Conservation (phyloP, 1,139 yeast species). For the Sugiyamaella pinicola region DNA sequence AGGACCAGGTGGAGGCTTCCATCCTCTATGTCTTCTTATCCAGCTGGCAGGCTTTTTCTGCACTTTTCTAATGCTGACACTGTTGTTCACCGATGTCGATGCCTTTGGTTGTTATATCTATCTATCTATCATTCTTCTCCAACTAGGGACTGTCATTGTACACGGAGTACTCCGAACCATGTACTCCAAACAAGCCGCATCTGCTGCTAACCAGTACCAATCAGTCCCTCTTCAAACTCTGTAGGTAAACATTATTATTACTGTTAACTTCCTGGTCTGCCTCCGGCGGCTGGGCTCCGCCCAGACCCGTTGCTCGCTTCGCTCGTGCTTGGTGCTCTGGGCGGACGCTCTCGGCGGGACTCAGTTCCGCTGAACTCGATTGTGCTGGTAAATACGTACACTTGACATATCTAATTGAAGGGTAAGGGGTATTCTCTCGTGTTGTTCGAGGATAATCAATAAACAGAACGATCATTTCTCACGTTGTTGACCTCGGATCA, state of each 20-base stretch:
- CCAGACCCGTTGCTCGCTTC: too few relatives aligned
- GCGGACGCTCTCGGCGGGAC: too few relatives aligned
- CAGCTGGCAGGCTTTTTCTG: slow-evolving; percentile 24
- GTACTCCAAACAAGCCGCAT: not conserved
- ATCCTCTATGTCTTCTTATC: slow-evolving; percentile 24
- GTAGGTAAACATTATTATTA: not conserved
- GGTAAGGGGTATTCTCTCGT: not conserved
- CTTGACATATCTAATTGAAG: not conserved
- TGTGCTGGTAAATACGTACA: not conserved
- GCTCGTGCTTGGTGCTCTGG: too few relatives aligned
- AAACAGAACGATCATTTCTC: too few relatives aligned
- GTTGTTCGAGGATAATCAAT: not conserved
- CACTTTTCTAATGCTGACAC: slow-evolving; percentile 23
- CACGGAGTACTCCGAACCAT: slow-evolving; percentile 19
- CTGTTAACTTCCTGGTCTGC: not conserved
- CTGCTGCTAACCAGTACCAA: slow-evolving; percentile 8
- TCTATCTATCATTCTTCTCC: slow-evolving; percentile 17
- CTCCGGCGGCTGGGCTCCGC: too few relatives aligned
- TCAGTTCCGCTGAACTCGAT: too few relatives aligned
- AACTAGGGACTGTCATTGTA: slow-evolving; percentile 17
- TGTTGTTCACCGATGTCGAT: slow-evolving; percentile 24
- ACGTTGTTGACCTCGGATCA: too few relatives aligned
- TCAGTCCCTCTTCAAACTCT: slow-evolving; percentile 21
- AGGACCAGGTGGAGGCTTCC: slow-evolving; percentile 26
- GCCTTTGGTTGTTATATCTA: slow-evolving; percentile 23